Evolutionary conservation across 2,329 filamentous ascomycete species (phyloP), one percentile per base, ranked within the genome.

Genomic region (Colletotrichum plurivorum): DNA sequence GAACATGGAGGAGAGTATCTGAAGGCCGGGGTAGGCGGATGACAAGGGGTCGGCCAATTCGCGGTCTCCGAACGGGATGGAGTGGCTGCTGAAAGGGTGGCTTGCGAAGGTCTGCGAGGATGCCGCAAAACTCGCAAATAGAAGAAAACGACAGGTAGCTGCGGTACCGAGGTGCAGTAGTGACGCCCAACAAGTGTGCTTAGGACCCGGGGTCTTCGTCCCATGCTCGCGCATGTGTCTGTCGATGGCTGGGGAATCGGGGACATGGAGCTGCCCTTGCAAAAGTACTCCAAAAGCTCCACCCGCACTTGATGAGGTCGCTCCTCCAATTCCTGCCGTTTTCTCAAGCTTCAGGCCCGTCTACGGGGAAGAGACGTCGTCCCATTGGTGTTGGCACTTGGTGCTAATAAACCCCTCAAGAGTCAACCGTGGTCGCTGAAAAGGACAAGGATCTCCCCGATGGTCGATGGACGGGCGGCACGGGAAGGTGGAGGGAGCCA

Each of bases 201-300:
- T 41, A 36, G 31, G 31, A 10, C 31, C 31, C 31, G 31, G 10
- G 31, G 31, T 36, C 31, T 36, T 36, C 31, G 31, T 36, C 48
- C 48, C 25, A 20, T 20, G 46, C 13, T 20, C 10, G 6, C 7
- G 7, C 27, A 25, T 43, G 41, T n/a, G 16, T 15, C 15, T 20
- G n/a, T 43, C 41, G 41, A 43, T 43, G 41, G 41, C 41, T 43
- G 51, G 54, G 22, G 4, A 5, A 25, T 25, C 22, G 22, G 22
- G 52, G 49, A 45, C 55, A 58, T 20, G 22, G 25, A 54, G 22
- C 7, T 45, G 39, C 48, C 39, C n/a, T 45, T 25, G 48, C 59
- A 66, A 69, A 60, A 60, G 66, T 69, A 45, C 61, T 52, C 43
- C 18, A 43, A 52, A 48, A n/a, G 66, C 31, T 36, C 66, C 66